These are phyloP conservation scores for Lichenothelia convexa DNA, from an alignment of 495 filamentous ascomycete genomes.

Conservation along the genomic window DNA sequence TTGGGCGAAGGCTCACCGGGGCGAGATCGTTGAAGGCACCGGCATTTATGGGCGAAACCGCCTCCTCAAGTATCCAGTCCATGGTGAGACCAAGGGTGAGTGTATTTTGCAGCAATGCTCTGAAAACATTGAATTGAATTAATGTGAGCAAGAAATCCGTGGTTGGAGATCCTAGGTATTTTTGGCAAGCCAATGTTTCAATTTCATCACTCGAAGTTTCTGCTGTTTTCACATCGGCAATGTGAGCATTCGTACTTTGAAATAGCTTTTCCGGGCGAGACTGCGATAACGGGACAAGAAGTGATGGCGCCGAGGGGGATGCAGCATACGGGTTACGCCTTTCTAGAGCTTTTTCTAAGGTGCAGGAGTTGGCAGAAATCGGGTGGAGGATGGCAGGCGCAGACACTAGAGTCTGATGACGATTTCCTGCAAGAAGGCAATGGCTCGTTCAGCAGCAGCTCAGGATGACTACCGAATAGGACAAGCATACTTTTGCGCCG, in stretches of 20 bases:
- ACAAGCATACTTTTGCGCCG: not conserved
- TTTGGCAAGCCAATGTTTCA: not conserved
- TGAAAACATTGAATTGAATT: slow-evolving; percentile 27
- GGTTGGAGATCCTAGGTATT: not conserved
- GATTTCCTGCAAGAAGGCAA: not conserved
- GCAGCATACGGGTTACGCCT: not conserved
- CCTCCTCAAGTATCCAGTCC: not conserved
- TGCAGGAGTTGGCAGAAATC: not conserved
- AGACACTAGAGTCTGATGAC: not conserved
- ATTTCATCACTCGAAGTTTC: not conserved
- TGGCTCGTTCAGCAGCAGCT: not conserved
- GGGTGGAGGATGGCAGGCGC: not conserved
- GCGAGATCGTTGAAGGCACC: not conserved
- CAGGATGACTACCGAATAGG: not conserved
- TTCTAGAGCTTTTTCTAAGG: not conserved
- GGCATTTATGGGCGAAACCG: not conserved
- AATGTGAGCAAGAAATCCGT: slow-evolving; percentile 6
- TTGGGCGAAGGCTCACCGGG: slow-evolving; percentile 26
- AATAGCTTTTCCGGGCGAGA: not conserved
- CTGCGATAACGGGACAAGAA: not conserved
- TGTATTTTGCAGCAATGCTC: slow-evolving; percentile 10
- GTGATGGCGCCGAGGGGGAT: not conserved
- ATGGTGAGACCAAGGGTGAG: not conserved
- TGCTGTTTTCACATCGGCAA: not conserved
- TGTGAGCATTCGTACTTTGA: not conserved